Percentiles rank a stretch among this genome's conserved stretches.
Evolutionary conservation across 768 basidiomycete genomes (phyloP).

Genomic region (Psilocybe cubensis): DNA sequence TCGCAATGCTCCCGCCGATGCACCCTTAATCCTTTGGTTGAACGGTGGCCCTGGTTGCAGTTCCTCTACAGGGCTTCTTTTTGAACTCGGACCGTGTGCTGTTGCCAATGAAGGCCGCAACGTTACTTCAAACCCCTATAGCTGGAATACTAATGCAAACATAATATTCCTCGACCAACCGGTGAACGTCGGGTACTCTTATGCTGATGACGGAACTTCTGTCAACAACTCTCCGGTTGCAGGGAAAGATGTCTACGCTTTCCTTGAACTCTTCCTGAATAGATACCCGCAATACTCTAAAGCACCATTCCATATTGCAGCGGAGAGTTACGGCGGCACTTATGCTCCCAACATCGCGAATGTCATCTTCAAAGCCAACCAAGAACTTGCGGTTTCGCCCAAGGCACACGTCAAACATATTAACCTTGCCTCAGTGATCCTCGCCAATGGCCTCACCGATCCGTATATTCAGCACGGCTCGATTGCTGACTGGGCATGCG

Average conservation of each 20-base stretch:
- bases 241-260: constrained; percentile 88
- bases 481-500: constrained; percentile 82
- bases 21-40: constrained; percentile 90
- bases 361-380: constrained; percentile 80
- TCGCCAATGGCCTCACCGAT: constrained; percentile 89
- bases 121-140: constrained; percentile 74
- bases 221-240: constrained; percentile 85
- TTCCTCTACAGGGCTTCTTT: constrained; percentile 82
- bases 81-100: constrained; percentile 90
- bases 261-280: constrained; percentile 79
- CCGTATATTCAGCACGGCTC: constrained; percentile 71
- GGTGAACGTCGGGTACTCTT: constrained; percentile 90
- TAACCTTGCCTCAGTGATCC: constrained; percentile 81
- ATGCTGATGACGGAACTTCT: constrained; percentile 71
- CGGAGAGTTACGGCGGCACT: constrained; percentile 79
- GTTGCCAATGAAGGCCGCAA: constrained; percentile 71
- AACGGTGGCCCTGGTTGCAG: constrained; percentile 80
- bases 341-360: constrained; percentile 88
- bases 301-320: constrained; percentile 77
- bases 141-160: constrained; percentile 86
- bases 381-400: constrained; percentile 49
- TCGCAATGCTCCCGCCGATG: constrained; percentile 68
- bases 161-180: constrained; percentile 83
- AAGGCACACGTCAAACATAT: constrained; percentile 62
- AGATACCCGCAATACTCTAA: constrained; percentile 75